Base-by-base conservation (phyloP, 768 basidiomycete genomes). In the Pholiota molesta region DNA sequence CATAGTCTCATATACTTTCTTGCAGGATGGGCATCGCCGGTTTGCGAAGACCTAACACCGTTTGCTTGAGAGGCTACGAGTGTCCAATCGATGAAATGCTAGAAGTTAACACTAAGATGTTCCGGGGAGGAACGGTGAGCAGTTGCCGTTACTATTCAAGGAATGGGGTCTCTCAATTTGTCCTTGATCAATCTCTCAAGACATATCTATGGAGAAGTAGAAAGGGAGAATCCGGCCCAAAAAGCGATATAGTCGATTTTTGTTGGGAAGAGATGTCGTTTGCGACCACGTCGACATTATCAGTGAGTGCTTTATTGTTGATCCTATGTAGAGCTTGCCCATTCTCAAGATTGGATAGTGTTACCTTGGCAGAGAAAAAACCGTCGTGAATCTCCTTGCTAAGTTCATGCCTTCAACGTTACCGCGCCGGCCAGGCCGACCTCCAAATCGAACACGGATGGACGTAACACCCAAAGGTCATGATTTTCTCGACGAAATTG, bases 401-500 rank as follows among this genome's bases (percentile, higher is more conserved):
- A 77, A 73, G 61, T 81, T 81, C 42, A 71, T 76, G n/a, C 75
- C 75, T 33, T 72, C 78, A 7, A 66, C 61, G 47, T 68, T 74
- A 40, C 67, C 70, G 16, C 73, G 79, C 55, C 75, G 72, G 55
- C 72, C 74, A 54, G 77, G 77, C 19, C 72, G 76, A 61, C 63
- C 72, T 26, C 59, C 65, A 19, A 75, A 76, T 52, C 66, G 69
- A 57, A 72, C 76, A 26, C 76, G 74, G 57, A 65, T 81, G 51
- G 72, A 81, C 17, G 72, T 81, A 17, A 73, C 76, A 26, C 75
- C 79, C 1, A 66, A 72, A 62, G 79, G 80, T 0, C 76, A 79
- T 60, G 75, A 77, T 49, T 69, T 67, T 53, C 71, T 80, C 49
- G 81, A 81, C 56, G 80, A 82, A 51, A 76, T 81, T 29, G 64